Percentiles rank a stretch among this genome's conserved stretches.
Conservation (phyloP, 1,284 basidiomycete species). For the Schizophyllum amplum region DNA sequence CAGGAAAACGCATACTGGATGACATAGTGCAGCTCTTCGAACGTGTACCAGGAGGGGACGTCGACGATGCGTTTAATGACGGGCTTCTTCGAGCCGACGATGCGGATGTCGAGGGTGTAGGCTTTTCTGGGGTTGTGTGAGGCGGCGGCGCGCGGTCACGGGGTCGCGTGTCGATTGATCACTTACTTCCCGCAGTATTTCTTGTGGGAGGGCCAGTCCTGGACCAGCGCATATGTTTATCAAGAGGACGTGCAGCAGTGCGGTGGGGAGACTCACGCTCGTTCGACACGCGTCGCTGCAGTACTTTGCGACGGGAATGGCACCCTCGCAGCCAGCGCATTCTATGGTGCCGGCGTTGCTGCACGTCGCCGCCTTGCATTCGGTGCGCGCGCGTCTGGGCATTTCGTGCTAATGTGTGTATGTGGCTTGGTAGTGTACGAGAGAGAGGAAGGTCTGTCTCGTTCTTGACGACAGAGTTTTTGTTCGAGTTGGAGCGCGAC, state of each 20-base stretch:
- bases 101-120: not conserved
- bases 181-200: slow-evolving; percentile 1
- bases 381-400: not conserved
- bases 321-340: not conserved
- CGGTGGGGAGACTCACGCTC: not conserved
- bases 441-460: too few species aligned
- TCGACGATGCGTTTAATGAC: slow-evolving; percentile 11
- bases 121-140: not conserved
- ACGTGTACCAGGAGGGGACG: slow-evolving; percentile 12
- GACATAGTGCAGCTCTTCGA: slow-evolving; percentile 9
- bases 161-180: not conserved
- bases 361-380: not conserved
- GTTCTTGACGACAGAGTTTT: too few species aligned
- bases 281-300: not conserved
- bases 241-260: too few species aligned
- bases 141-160: not conserved
- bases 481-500: too few species aligned
- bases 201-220: slow-evolving; percentile 10
- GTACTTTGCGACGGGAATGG: not conserved
- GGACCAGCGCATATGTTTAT: slow-evolving; percentile 6
- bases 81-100: slow-evolving; percentile 4
- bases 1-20: slow-evolving; percentile 12
- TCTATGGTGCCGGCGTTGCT: not conserved
- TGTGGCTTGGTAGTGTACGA: too few species aligned
- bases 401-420: too few species aligned